Evolutionary conservation across 345 rosid species (phyloP), one percentile per base, ranked within the genome.

Genomic region (Conringia planisiliqua): DNA sequence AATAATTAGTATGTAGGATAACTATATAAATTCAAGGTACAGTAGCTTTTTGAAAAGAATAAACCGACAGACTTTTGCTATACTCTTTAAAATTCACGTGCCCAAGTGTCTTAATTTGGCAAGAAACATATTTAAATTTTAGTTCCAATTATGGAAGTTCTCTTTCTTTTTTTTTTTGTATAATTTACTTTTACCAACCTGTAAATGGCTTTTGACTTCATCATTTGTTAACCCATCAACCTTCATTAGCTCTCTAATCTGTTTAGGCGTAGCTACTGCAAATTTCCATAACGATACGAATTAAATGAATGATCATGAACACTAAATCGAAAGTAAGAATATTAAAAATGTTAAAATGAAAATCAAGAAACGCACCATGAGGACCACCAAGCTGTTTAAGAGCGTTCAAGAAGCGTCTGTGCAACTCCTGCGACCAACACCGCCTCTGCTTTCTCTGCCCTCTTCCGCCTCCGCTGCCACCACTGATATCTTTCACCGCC

Each of bases 191-290:
- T 40, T 18, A 32, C 73, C 5, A 43, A 93, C 98, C 98, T 91
- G 98, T 72, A 94, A 83, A 88, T 94, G 98, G 80, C 98, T 94
- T 78, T 94, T 94, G 27, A 94, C 97, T 89, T 93, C 98, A 81
- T 89, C 98, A 10, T 93, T 93, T 7, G 96, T 87, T 14, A 93
- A 88, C n/a, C 95, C 97, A 56, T 89, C 98, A 63, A 91, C 88
- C 79, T 89, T 87, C 98, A 94, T 91, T 43, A 87, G 73, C 82
- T 91, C 97, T 76, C 95, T 87, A 20, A 94, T 93, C 72, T 91
- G 97, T 82, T 93, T 93, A 0, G 98, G 97, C 1, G 98, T 93
- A 12, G 97, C 94, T 60, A 77, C 98, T 93, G 81, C 78, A 73
- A 81, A 48, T 44, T 44, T 20, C 58, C 71, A 77, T 47, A 12